These are phyloP conservation scores for Kwoniella sp. DNA, from an alignment of 768 basidiomycete species.

Conservation along the genomic window DNA sequence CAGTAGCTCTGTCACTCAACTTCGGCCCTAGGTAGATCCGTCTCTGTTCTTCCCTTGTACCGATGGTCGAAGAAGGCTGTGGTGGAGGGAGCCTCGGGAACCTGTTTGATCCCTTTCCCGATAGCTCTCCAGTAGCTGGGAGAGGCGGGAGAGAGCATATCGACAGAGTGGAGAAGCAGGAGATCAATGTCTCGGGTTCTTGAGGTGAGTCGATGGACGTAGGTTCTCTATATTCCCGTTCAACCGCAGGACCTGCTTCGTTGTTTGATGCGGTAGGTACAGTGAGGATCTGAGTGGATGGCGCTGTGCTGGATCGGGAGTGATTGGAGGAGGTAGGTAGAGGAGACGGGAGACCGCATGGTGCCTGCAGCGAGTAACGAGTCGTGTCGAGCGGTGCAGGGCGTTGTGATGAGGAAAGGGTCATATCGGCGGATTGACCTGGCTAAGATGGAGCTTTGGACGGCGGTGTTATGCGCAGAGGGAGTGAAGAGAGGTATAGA, in stretches of 20 bases:
- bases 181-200: constrained; percentile 37
- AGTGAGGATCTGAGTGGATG: constrained; percentile 4
- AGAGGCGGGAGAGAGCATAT: constrained; percentile 13
- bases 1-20: constrained; percentile 45
- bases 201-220: constrained; percentile 8
- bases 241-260: not conserved
- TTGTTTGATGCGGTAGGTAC: not conserved
- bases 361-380: constrained; percentile 35
- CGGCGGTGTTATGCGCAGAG: not conserved
- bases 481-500: no score
- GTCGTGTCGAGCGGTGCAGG: constrained; percentile 4
- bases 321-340: constrained; percentile 15
- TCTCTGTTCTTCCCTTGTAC: constrained; percentile 38
- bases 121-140: no score
- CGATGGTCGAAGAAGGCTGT: constrained; percentile 23
- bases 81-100: constrained; percentile 40
- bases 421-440: not conserved
- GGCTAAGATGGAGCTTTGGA: no score
- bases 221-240: constrained; percentile 13
- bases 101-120: constrained; percentile 23
- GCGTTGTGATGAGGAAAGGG: not conserved
- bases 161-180: constrained; percentile 30
- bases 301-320: constrained; percentile 10
- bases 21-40: constrained; percentile 47
- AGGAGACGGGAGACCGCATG: constrained; percentile 33